Conservation (phyloP, 176 grass and related monocot genomes). For the Oryza officinalis region DNA sequence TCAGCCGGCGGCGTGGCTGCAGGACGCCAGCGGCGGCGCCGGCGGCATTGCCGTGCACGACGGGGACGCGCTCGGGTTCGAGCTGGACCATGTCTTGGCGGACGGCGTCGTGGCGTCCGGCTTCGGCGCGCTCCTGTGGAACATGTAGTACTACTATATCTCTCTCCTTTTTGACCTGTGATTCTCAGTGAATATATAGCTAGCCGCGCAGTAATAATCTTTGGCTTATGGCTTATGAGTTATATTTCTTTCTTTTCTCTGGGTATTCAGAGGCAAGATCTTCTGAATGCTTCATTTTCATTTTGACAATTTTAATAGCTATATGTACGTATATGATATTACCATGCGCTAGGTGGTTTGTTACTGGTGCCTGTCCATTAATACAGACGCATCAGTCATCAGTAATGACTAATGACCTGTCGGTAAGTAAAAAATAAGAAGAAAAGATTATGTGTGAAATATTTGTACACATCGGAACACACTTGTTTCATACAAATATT, state of each 20-base stretch:
- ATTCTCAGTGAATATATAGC: conserved; percentile 25
- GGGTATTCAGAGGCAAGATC: not conserved
- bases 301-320: not conserved
- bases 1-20: conserved; percentile 13
- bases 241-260: not conserved
- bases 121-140: conserved; percentile 34
- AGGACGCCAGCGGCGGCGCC: not conserved
- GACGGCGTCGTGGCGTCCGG: conserved; percentile 29
- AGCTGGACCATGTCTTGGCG: conserved; percentile 2
- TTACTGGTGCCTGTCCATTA: not conserved
- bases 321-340: not conserved
- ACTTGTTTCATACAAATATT: no score
- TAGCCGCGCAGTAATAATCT: not conserved
- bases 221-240: not conserved
- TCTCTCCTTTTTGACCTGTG: not conserved
- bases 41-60: conserved; percentile 28
- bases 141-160: conserved; percentile 25
- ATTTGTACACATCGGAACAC: no score
- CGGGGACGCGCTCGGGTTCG: conserved; percentile 17
- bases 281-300: not conserved
- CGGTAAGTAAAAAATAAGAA: not conserved
- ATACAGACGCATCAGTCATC: not conserved
- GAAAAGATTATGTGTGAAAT: not conserved
- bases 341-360: not conserved
- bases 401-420: not conserved